Conservation (phyloP, 2,329 filamentous ascomycete genomes). For the Botrytis paeoniae region DNA sequence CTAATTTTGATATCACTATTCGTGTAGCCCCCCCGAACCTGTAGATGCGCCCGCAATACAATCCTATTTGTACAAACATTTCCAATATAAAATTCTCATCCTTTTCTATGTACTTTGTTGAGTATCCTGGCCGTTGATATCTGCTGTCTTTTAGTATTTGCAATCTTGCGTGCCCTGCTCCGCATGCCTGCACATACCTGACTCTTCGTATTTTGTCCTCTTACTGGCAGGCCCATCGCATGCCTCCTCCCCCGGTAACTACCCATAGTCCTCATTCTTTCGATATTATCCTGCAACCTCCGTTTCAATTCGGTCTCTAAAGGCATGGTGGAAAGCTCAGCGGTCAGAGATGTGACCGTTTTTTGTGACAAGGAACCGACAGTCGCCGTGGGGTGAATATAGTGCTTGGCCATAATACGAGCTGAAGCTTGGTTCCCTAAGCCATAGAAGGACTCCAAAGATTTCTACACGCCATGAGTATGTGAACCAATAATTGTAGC, state of each 20-base stretch:
- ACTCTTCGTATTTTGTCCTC: slow-evolving; percentile 83
- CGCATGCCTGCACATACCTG: slow-evolving; percentile 49
- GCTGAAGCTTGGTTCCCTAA: slow-evolving; percentile 68
- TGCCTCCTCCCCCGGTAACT: slow-evolving; percentile 85
- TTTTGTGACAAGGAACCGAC: slow-evolving; percentile 71
- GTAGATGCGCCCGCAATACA: slow-evolving; percentile 11
- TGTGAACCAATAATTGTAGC: neutral
- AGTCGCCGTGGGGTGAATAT: slow-evolving; percentile 79
- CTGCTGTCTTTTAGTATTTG: slow-evolving; percentile 37
- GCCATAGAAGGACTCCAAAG: slow-evolving; percentile 82
- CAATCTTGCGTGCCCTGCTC: neutral
- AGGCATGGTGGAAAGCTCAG: slow-evolving; percentile 85
- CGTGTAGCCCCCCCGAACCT: neutral
- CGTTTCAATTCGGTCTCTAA: slow-evolving; percentile 85
- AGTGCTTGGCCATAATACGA: slow-evolving; percentile 81
- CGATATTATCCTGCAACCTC: slow-evolving; percentile 79
- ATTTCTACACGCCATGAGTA: slow-evolving; percentile 50
- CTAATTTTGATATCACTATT: neutral
- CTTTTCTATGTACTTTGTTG: slow-evolving; percentile 54
- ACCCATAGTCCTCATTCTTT: slow-evolving; percentile 83
- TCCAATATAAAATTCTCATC: slow-evolving; percentile 33
- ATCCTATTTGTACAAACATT: slow-evolving; percentile 9
- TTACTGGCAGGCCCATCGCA: slow-evolving; percentile 86
- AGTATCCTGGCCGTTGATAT: slow-evolving; percentile 59
- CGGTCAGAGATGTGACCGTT: slow-evolving; percentile 77